phyloP scores from a whole-genome alignment of 345 rosid genomes.

The Conringia planisiliqua region DNA sequence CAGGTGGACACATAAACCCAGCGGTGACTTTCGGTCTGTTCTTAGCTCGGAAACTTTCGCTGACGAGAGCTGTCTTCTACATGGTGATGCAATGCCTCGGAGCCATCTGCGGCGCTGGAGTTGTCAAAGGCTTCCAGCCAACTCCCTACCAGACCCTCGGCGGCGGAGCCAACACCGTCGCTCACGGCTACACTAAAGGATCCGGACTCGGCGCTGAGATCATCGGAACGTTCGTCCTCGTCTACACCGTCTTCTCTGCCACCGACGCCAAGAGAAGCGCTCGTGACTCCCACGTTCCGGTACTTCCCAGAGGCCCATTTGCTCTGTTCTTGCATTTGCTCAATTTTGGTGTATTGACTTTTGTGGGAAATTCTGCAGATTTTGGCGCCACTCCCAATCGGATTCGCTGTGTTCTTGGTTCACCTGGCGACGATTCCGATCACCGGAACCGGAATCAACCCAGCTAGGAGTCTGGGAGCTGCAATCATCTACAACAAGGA shows the following conservation, averaged over 20 bases:
- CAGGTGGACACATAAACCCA: constrained; percentile 48
- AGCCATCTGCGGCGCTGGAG: constrained; percentile 45
- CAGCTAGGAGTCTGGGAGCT: constrained; percentile 70
- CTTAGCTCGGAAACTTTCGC: constrained; percentile 37
- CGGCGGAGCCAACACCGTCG: constrained; percentile 48
- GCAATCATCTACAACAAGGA: constrained; percentile 59
- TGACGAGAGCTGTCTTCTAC: constrained; percentile 39
- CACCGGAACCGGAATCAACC: constrained; percentile 70
- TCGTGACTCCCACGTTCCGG: constrained; percentile 40
- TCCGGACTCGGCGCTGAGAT: constrained; percentile 42
- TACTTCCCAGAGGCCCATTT: background rate
- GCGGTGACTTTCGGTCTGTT: constrained; percentile 42
- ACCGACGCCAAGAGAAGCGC: constrained; percentile 52
- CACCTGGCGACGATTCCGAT: constrained; percentile 69
- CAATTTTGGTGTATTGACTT: background rate
- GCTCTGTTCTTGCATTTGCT: background rate
- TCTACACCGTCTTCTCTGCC: constrained; percentile 53
- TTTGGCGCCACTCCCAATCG: constrained; percentile 63
- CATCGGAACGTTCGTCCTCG: constrained; percentile 40
- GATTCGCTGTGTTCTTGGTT: constrained; percentile 69
- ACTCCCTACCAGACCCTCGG: constrained; percentile 31
- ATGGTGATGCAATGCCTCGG: constrained; percentile 45
- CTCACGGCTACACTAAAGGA: constrained; percentile 46
- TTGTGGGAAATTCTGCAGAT: constrained; percentile 36
- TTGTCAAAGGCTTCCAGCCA: constrained; percentile 43